Evolutionary conservation across 2,329 filamentous ascomycete species (phyloP).

Genomic region (Pyricularia sp.): DNA sequence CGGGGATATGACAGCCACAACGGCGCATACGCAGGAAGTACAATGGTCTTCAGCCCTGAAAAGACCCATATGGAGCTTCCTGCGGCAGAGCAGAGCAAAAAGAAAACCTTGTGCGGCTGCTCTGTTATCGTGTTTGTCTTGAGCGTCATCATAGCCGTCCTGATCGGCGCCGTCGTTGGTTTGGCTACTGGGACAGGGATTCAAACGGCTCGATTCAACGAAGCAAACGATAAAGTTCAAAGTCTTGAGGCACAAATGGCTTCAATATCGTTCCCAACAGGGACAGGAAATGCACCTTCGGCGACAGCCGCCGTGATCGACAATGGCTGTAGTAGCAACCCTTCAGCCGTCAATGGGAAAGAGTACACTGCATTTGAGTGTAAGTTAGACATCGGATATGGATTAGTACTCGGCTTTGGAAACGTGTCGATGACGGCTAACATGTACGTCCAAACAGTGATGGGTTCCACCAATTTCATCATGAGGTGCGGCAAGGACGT

Average conservation of each 20-base stretch:
- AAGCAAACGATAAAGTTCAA: constrained; percentile 23
- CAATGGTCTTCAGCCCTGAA: background rate
- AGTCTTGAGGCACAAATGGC: constrained; percentile 16
- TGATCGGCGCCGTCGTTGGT: constrained; percentile 31
- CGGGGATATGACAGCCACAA: background rate
- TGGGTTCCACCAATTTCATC: constrained; percentile 24
- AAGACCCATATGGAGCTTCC: background rate
- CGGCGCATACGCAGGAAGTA: background rate
- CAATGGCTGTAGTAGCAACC: constrained; percentile 27
- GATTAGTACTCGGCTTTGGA: constrained; percentile 7
- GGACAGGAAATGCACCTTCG: constrained; percentile 8
- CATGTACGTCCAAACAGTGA: constrained; percentile 19
- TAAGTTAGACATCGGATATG: constrained; percentile 15
- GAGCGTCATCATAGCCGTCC: constrained; percentile 27
- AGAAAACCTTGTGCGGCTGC: constrained; percentile 24
- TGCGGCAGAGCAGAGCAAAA: background rate
- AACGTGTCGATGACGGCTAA: background rate
- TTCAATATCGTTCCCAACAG: background rate
- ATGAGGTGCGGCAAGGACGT: constrained; percentile 35
- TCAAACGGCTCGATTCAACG: constrained; percentile 27
- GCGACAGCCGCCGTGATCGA: constrained; percentile 20
- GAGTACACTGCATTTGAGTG: constrained; percentile 27
- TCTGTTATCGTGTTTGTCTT: constrained; percentile 29
- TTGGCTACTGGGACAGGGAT: constrained; percentile 34
- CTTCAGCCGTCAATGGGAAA: constrained; percentile 24